Conservation (phyloP, 2,329 filamentous ascomycete genomes). For the Thermothelomyces thermophilus region DNA sequence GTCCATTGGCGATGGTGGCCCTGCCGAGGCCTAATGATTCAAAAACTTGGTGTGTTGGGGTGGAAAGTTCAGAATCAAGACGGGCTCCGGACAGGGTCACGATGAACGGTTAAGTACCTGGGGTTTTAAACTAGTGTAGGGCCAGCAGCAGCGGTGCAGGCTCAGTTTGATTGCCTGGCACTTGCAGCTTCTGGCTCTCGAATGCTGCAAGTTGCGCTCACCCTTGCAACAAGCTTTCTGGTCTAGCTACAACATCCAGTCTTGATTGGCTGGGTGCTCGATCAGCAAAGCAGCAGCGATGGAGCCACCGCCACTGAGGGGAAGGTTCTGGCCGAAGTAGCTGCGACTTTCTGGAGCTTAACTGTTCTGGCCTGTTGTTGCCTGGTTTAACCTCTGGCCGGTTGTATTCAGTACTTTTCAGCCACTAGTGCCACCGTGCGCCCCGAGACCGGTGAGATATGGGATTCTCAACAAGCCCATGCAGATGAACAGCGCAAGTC, state of each 20-base stretch:
- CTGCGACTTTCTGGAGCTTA: background rate
- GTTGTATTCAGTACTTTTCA: slow-evolving; percentile 2
- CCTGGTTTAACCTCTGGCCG: background rate
- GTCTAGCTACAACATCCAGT: background rate
- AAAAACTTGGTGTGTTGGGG: background rate
- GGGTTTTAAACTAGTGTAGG: background rate
- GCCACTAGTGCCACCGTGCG: background rate
- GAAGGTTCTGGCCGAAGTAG: slow-evolving; percentile 5
- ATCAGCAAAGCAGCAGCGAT: background rate
- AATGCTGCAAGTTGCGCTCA: background rate
- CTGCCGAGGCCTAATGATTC: too few relatives aligned
- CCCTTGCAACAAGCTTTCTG: background rate
- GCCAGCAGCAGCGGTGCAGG: too few relatives aligned
- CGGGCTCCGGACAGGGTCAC: background rate
- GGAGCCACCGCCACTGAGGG: slow-evolving; percentile 3
- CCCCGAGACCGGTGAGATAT: background rate
- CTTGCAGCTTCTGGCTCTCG: slow-evolving; percentile 33
- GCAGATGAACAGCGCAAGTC: too few relatives aligned
- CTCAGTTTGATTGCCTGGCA: background rate
- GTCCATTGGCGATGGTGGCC: background rate
- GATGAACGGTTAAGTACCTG: background rate
- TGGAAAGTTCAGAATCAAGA: background rate
- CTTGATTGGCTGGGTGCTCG: slow-evolving; percentile 3
- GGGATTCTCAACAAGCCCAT: background rate
- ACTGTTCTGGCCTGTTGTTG: background rate